These are phyloP conservation scores for Penicillium concentricum DNA, from an alignment of 2,329 filamentous ascomycete species.

Conservation along the genomic window DNA sequence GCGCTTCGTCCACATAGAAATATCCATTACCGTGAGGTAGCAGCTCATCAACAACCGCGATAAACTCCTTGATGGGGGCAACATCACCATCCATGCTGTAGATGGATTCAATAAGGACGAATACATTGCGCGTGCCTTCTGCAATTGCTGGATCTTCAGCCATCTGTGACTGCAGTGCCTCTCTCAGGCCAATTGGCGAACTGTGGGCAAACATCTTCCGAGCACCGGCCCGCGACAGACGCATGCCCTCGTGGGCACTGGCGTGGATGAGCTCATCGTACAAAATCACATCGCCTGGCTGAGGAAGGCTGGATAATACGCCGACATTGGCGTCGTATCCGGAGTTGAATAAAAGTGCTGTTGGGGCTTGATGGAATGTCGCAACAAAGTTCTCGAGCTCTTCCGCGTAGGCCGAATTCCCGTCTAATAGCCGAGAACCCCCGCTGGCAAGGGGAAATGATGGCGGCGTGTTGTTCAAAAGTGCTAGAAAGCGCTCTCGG, in stretches of 20 bases:
- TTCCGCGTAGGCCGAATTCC: slow-evolving; percentile 62
- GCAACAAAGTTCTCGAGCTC: slow-evolving; percentile 60
- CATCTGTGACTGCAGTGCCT: background rate
- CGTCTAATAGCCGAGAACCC: slow-evolving; percentile 64
- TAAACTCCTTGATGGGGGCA: slow-evolving; percentile 61
- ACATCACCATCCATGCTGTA: slow-evolving; percentile 86
- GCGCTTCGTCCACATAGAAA: slow-evolving; percentile 58
- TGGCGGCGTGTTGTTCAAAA: slow-evolving; percentile 41
- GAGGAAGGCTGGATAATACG: slow-evolving; percentile 60
- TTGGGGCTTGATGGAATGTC: slow-evolving; percentile 57
- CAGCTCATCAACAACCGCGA: slow-evolving; percentile 55
- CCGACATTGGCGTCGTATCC: slow-evolving; percentile 68
- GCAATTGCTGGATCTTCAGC: slow-evolving; percentile 32
- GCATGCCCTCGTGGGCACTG: slow-evolving; percentile 76
- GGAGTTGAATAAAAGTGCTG: slow-evolving; percentile 62
- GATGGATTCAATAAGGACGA: slow-evolving; percentile 67
- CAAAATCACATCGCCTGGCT: slow-evolving; percentile 61
- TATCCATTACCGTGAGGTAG: slow-evolving; percentile 58
- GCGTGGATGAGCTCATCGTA: slow-evolving; percentile 77
- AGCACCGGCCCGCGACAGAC: slow-evolving; percentile 53
- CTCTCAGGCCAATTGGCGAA: slow-evolving; percentile 5
- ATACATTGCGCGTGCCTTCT: slow-evolving; percentile 53
- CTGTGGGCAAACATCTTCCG: slow-evolving; percentile 52
- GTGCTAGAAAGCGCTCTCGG: slow-evolving; percentile 50
- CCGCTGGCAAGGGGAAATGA: slow-evolving; percentile 53